Evolutionary conservation across 495 filamentous ascomycete genomes (phyloP).

Genomic region (Penicillium pulvis): DNA sequence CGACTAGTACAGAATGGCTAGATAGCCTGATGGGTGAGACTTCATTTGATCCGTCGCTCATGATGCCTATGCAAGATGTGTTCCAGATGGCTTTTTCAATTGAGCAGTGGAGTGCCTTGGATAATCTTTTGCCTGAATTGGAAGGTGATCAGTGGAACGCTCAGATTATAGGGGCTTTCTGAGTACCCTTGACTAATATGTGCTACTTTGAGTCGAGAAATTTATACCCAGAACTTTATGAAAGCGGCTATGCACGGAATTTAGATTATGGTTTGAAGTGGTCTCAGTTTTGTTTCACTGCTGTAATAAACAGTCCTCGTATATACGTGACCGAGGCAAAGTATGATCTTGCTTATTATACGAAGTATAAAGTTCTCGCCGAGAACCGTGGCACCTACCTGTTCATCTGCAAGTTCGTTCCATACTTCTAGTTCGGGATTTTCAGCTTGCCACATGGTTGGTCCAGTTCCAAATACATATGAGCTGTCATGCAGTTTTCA

Average conservation of each 20-base stretch:
- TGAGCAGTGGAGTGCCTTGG: slow-evolving; percentile 7
- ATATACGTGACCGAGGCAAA: not conserved
- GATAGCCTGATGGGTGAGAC: slow-evolving; percentile 9
- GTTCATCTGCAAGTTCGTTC: too few relatives aligned
- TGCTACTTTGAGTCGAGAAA: not conserved
- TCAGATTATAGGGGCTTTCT: not conserved
- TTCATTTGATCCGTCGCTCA: not conserved
- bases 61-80: slow-evolving; percentile 8
- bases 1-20: not conserved
- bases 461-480: not conserved
- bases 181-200: not conserved
- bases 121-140: not conserved
- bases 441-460: not conserved
- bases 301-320: not conserved
- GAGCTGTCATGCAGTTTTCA: not conserved
- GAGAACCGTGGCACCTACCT: too few relatives aligned
- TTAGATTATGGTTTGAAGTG: too few relatives aligned
- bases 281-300: not conserved
- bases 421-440: too few relatives aligned
- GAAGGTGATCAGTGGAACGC: slow-evolving; percentile 2
- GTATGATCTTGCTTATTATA: not conserved
- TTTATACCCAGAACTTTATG: not conserved
- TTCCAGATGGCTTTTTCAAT: slow-evolving; percentile 10
- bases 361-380: not conserved
- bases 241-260: not conserved